These are phyloP conservation scores for Cytospora leucostoma DNA, from an alignment of 2,329 filamentous ascomycete genomes.

Conservation along the genomic window DNA sequence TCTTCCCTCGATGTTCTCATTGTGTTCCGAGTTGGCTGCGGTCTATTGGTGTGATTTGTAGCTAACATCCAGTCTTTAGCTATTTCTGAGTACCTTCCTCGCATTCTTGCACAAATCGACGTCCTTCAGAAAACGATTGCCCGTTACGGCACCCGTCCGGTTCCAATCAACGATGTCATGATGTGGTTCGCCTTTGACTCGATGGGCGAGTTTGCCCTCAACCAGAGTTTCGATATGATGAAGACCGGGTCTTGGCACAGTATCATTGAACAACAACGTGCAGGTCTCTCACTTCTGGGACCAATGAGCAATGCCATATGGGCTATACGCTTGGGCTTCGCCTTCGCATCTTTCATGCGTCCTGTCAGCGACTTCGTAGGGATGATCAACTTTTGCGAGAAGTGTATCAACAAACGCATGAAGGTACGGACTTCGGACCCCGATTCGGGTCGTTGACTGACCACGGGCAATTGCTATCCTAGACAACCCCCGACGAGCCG, in stretches of 20 bases:
- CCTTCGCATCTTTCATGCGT: too few species aligned
- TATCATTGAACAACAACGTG: not conserved
- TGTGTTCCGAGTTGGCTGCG: too few species aligned
- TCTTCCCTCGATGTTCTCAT: too few species aligned
- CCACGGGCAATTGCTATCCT: not conserved
- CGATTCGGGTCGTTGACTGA: not conserved
- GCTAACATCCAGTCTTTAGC: too few species aligned
- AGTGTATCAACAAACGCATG: not conserved
- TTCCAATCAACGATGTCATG: conserved; percentile 1
- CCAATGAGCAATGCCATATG: not conserved
- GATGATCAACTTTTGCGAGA: not conserved
- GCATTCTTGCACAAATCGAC: too few species aligned
- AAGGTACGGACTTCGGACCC: too few species aligned
- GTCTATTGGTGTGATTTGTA: too few species aligned
- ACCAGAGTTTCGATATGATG: not conserved
- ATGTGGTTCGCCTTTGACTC: not conserved
- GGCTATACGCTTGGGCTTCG: not conserved
- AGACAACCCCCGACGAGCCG: too few species aligned
- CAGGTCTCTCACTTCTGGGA: not conserved
- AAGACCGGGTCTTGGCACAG: not conserved
- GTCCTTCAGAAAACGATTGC: too few species aligned
- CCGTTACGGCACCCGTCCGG: not conserved
- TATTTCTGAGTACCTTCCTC: too few species aligned
- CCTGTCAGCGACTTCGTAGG: too few species aligned
- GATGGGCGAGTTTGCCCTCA: conserved; percentile 4